Evolutionary conservation across 805 yeast genomes (phyloP).

Genomic region (Zygosaccharomyces kombuchaensis): DNA sequence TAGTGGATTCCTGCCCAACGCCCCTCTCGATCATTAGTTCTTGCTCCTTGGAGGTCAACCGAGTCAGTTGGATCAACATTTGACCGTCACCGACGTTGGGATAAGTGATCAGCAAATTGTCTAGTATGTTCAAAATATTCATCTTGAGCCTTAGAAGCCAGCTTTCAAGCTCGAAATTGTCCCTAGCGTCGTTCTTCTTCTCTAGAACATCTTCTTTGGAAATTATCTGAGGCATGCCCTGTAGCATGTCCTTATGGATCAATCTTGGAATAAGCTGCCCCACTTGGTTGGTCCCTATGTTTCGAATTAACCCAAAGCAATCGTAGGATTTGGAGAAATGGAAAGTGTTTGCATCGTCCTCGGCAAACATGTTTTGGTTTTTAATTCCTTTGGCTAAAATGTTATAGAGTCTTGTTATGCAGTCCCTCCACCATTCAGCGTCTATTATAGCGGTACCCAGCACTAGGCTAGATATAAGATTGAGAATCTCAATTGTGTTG

Average conservation of each 20-base stretch:
- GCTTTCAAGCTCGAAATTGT: constrained; percentile 21
- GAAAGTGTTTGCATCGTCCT: constrained; percentile 5
- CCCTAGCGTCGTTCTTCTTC: not conserved
- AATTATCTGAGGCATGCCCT: constrained; percentile 26
- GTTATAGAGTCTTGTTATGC: constrained; percentile 22
- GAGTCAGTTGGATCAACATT: constrained; percentile 24
- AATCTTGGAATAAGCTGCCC: constrained; percentile 23
- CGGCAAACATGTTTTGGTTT: constrained; percentile 12
- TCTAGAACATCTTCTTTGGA: constrained; percentile 24
- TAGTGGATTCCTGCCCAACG: constrained; percentile 23
- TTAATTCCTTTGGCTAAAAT: constrained; percentile 20
- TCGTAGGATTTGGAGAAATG: constrained; percentile 18
- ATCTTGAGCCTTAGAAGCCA: constrained; percentile 36
- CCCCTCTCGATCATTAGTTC: constrained; percentile 28
- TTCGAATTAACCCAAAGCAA: constrained; percentile 26
- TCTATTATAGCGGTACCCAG: constrained; percentile 6
- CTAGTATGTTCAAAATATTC: constrained; percentile 47
- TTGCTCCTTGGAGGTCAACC: constrained; percentile 34
- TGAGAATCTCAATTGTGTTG: constrained; percentile 51
- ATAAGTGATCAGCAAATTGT: constrained; percentile 34
- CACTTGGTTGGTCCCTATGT: constrained; percentile 26
- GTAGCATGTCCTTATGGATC: constrained; percentile 20
- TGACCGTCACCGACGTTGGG: constrained; percentile 22
- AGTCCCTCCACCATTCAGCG: constrained; percentile 29
- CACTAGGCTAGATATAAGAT: constrained; percentile 37